A percentile compares a stretch with the other conserved stretches of the same genome.
phyloP scores from a whole-genome alignment of 306 rosid genomes.

The Rosa multiflora region DNA sequence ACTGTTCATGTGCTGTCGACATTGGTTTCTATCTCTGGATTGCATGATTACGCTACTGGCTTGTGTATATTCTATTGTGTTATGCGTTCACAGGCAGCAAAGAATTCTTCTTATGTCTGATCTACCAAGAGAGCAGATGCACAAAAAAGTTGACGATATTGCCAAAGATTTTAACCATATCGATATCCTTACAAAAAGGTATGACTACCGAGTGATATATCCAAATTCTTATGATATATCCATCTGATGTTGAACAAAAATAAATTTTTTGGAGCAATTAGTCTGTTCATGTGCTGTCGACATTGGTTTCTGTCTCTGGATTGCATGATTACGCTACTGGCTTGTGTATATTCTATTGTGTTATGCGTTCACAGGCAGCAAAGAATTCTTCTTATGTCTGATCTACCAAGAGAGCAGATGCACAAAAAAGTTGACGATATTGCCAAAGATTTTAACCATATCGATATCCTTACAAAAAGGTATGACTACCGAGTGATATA shows the following conservation, averaged over 20 bases:
- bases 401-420: constrained; percentile 93
- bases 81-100: constrained; percentile 67
- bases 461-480: constrained; percentile 93
- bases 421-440: constrained; percentile 72
- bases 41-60: constrained; percentile 30
- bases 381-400: constrained; percentile 94
- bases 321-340: constrained; percentile 29
- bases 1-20: constrained; percentile 27
- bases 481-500: constrained; percentile 27
- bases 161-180: constrained; percentile 80
- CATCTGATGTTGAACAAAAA: constrained; percentile 2
- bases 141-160: constrained; percentile 65
- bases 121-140: constrained; percentile 93
- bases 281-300: constrained; percentile 30
- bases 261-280: constrained; percentile 54
- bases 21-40: constrained; percentile 30
- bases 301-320: constrained; percentile 29
- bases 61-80: constrained; percentile 27
- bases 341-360: constrained; percentile 28
- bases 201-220: constrained; percentile 20
- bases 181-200: constrained; percentile 92
- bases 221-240: not conserved
- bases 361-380: constrained; percentile 64
- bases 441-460: constrained; percentile 75
- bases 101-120: constrained; percentile 95